Percentiles rank a stretch among this genome's conserved stretches.
phyloP scores from a whole-genome alignment of 495 filamentous ascomycete genomes.

The Venustampulla echinocandica region DNA sequence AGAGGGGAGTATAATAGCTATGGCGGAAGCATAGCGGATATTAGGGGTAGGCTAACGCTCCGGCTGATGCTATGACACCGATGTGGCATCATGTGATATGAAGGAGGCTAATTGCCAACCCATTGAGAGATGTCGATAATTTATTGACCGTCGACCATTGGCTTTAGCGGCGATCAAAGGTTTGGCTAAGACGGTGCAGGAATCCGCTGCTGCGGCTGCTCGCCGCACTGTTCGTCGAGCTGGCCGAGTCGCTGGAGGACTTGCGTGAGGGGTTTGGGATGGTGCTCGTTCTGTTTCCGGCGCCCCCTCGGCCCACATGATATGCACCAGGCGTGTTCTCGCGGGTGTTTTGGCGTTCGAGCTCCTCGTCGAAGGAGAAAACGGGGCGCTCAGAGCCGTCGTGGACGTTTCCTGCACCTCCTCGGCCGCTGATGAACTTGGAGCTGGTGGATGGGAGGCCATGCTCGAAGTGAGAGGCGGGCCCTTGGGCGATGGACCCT shows the following conservation, averaged over 20 bases:
- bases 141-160: too few species aligned
- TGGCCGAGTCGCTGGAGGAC: conserved; percentile 14
- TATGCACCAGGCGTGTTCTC: conserved; percentile 56
- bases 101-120: conserved; percentile 9
- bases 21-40: not conserved
- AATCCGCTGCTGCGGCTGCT: conserved; percentile 11
- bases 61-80: not conserved
- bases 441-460: conserved; percentile 35
- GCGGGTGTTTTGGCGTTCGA: conserved; percentile 52
- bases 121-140: conserved; percentile 1
- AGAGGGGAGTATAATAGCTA: not conserved
- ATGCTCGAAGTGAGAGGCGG: conserved; percentile 35
- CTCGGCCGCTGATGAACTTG: conserved; percentile 71
- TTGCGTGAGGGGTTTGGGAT: conserved; percentile 4
- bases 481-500: conserved; percentile 41
- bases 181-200: conserved; percentile 16
- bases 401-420: conserved; percentile 85
- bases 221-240: conserved; percentile 3
- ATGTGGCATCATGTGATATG: not conserved
- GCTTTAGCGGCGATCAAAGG: conserved; percentile 10
- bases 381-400: conserved; percentile 53
- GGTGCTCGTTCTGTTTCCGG: conserved; percentile 52
- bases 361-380: conserved; percentile 90
- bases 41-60: not conserved
- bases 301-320: conserved; percentile 83